These are phyloP conservation scores for Gastrolobium bilobum DNA, from an alignment of 306 rosid species.

Conservation along the genomic window DNA sequence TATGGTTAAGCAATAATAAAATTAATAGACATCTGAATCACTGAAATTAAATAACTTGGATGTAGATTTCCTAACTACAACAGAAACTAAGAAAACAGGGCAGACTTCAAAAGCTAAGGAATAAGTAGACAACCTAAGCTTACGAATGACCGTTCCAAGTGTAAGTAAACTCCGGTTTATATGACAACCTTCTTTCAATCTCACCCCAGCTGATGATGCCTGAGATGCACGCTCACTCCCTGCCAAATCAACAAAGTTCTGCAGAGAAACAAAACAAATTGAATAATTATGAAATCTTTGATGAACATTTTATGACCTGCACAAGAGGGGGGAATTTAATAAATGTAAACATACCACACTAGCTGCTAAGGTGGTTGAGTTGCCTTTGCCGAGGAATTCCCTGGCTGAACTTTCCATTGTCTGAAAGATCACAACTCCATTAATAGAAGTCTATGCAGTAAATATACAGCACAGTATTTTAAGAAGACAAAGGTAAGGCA, in stretches of 20 bases:
- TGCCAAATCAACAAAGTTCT: constrained; percentile 98
- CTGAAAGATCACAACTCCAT: constrained; percentile 62
- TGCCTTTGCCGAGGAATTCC: constrained; percentile 93
- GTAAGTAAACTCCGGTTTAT: constrained; percentile 98
- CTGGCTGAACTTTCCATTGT: constrained; percentile 97
- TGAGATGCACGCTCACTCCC: constrained; percentile 99
- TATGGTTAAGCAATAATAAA: not conserved
- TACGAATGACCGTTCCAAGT: constrained; percentile 93
- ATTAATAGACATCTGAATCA: constrained; percentile 6
- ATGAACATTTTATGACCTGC: constrained; percentile 12
- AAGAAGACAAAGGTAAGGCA: constrained; percentile 22
- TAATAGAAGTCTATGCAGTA: constrained; percentile 20
- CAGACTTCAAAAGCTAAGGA: constrained; percentile 48
- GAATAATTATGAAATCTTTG: constrained; percentile 6
- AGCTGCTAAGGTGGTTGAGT: constrained; percentile 90
- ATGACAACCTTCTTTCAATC: constrained; percentile 98
- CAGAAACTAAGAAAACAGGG: constrained; percentile 9
- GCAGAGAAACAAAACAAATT: constrained; percentile 56
- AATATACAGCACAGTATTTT: constrained; percentile 39
- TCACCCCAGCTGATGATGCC: constrained; percentile 87
- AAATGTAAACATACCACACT: constrained; percentile 76
- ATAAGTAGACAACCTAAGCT: constrained; percentile 77
- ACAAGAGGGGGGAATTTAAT: constrained; percentile 33
- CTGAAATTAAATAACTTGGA: not conserved
- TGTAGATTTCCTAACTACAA: constrained; percentile 13